These are phyloP conservation scores for Nothophoma quercina DNA, from an alignment of 2,329 filamentous ascomycete genomes.

Conservation along the genomic window DNA sequence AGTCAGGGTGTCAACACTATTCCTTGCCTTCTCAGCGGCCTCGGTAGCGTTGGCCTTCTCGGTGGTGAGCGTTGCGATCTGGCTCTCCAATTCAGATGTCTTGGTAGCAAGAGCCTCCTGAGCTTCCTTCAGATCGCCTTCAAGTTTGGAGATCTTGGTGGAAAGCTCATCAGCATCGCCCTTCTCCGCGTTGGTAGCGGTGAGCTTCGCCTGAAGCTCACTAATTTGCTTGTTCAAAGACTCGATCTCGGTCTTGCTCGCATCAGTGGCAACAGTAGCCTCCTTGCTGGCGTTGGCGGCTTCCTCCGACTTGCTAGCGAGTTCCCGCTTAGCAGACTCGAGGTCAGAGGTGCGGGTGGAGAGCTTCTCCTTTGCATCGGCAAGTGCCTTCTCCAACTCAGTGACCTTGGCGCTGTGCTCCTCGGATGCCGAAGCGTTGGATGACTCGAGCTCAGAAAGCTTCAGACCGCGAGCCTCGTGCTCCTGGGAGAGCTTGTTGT, in stretches of 20 bases:
- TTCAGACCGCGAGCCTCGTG: conserved; percentile 27
- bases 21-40: conserved; percentile 35
- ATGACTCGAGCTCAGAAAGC: conserved; percentile 27
- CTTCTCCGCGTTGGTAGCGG: conserved; percentile 32
- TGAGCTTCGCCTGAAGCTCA: conserved; percentile 35
- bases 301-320: conserved; percentile 20
- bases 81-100: conserved; percentile 31
- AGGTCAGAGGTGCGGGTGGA: conserved; percentile 38
- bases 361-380: conserved; percentile 28
- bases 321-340: conserved; percentile 27
- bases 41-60: conserved; percentile 34
- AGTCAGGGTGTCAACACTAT: conserved; percentile 30
- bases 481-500: conserved; percentile 31
- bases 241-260: conserved; percentile 33
- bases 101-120: conserved; percentile 34
- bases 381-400: conserved; percentile 26
- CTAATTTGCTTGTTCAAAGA: conserved; percentile 32
- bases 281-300: conserved; percentile 28
- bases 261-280: conserved; percentile 28
- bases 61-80: conserved; percentile 26
- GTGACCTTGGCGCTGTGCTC: conserved; percentile 29
- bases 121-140: conserved; percentile 37
- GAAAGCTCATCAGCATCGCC: conserved; percentile 36
- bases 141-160: conserved; percentile 37
- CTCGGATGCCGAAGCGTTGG: conserved; percentile 23